A percentile compares a stretch with the other conserved stretches of the same genome.
phyloP scores from a whole-genome alignment of 495 filamentous ascomycete species.

The Talaromyces proteolyticus region DNA sequence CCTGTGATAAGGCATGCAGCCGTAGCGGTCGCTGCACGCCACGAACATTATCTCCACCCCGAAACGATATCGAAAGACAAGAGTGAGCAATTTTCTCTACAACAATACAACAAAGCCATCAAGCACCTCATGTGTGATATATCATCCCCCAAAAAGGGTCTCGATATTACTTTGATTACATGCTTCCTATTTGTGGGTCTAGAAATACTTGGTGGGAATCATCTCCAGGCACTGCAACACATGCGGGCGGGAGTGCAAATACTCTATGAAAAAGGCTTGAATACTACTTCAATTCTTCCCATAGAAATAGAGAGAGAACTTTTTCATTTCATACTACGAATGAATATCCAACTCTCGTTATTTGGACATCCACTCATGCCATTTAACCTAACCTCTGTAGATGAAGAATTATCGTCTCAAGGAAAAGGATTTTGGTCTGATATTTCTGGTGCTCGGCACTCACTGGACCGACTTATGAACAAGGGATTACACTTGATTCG shows the following conservation, averaged over 20 bases:
- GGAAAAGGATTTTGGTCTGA: not conserved
- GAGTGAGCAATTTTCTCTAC: slow-evolving; percentile 30
- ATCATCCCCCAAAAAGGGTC: not conserved
- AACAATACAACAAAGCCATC: slow-evolving; percentile 53
- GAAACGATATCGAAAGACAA: not conserved
- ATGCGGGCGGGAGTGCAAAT: slow-evolving; percentile 11
- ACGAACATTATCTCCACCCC: slow-evolving; percentile 29
- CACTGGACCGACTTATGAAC: slow-evolving; percentile 8
- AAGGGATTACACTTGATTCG: slow-evolving; percentile 7
- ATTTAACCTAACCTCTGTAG: not conserved
- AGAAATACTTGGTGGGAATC: slow-evolving; percentile 17
- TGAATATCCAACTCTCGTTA: slow-evolving; percentile 14
- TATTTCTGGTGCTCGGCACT: slow-evolving; percentile 9
- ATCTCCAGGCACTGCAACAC: slow-evolving; percentile 15
- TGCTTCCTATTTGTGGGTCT: slow-evolving; percentile 22
- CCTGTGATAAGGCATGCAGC: slow-evolving; percentile 57
- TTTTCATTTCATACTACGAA: slow-evolving; percentile 10
- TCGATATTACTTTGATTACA: slow-evolving; percentile 13
- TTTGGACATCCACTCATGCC: slow-evolving; percentile 8
- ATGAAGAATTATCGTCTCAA: not conserved
- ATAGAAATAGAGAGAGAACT: slow-evolving; percentile 9
- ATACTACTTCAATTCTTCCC: not conserved
- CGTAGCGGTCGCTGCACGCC: slow-evolving; percentile 54
- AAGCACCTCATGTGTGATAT: slow-evolving; percentile 17
- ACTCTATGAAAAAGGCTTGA: not conserved